phyloP scores from a whole-genome alignment of 202 grass and related monocot genomes.

The Tripidium arundinaceum region DNA sequence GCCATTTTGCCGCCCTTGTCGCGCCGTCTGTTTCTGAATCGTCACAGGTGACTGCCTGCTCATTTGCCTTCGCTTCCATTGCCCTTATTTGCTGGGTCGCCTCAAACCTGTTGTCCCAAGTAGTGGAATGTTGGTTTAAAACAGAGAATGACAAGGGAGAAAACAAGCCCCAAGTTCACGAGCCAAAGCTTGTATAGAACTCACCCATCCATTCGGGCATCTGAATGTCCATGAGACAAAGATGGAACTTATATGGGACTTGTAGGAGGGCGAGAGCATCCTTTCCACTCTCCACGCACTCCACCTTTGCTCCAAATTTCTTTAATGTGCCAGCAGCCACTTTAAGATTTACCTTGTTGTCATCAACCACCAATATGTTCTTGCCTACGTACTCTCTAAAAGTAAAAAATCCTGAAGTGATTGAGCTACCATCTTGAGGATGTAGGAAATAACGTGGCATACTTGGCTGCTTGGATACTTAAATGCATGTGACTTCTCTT shows the following conservation, averaged over 20 bases:
- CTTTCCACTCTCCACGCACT: conserved; percentile 93
- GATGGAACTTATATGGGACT: conserved; percentile 77
- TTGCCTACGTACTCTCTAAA: conserved; percentile 33
- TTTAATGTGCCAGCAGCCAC: conserved; percentile 87
- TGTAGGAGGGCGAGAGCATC: conserved; percentile 77
- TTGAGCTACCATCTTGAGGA: conserved; percentile 17
- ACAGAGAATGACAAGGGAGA: background rate
- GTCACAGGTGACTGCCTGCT: conserved; percentile 16
- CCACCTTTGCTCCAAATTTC: conserved; percentile 83
- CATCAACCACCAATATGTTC: conserved; percentile 99
- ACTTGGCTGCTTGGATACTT: background rate
- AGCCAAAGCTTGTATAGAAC: conserved; percentile 5
- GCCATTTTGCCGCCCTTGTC: conserved; percentile 31
- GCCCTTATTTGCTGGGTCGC: conserved; percentile 77
- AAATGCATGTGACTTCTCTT: background rate
- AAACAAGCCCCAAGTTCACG: background rate
- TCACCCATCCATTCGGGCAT: conserved; percentile 99
- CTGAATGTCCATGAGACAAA: conserved; percentile 99
- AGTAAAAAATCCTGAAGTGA: conserved; percentile 11
- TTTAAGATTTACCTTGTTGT: conserved; percentile 94
- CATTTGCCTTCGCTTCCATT: conserved; percentile 58
- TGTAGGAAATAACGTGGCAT: background rate
- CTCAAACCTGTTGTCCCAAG: conserved; percentile 58
- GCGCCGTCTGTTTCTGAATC: conserved; percentile 11
- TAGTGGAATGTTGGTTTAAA: background rate